A percentile compares a stretch with the other conserved stretches of the same genome.
Conservation (phyloP, 805 yeast genomes). For the Myxozyma geophila region DNA sequence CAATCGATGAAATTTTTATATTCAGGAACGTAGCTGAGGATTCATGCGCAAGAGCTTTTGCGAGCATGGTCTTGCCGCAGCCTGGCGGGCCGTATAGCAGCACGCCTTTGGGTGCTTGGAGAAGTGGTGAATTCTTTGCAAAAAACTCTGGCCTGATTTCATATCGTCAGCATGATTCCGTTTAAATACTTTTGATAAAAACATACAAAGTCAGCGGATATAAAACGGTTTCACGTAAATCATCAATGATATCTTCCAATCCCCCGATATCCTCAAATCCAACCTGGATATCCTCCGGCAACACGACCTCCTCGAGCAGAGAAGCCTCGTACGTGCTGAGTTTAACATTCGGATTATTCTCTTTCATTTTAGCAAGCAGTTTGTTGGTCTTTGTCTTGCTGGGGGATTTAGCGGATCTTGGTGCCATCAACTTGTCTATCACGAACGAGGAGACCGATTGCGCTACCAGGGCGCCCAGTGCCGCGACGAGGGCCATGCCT, state of each 20-base stretch:
- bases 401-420: neutral
- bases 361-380: neutral
- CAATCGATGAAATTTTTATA: conserved; percentile 87
- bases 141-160: conserved; percentile 67
- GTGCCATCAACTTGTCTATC: neutral
- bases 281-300: conserved; percentile 80
- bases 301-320: conserved; percentile 76
- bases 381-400: conserved; percentile 4
- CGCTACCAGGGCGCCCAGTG: neutral
- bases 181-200: neutral
- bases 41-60: conserved; percentile 91
- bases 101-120: conserved; percentile 95
- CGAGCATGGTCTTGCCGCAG: conserved; percentile 96
- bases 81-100: conserved; percentile 95
- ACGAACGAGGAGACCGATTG: neutral
- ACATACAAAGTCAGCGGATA: conserved; percentile 67
- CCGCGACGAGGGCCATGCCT: too few relatives aligned
- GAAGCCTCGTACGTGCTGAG: conserved; percentile 76
- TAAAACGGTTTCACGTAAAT: conserved; percentile 83
- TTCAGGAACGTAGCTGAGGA: conserved; percentile 90
- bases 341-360: conserved; percentile 43
- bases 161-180: neutral
- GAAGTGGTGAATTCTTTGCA: conserved; percentile 63
- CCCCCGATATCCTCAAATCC: conserved; percentile 89
- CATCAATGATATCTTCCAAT: conserved; percentile 77